Evolutionary conservation across 2,329 filamentous ascomycete genomes (phyloP), one percentile per base, ranked within the genome.

Genomic region (Paracamarosporium sp.): DNA sequence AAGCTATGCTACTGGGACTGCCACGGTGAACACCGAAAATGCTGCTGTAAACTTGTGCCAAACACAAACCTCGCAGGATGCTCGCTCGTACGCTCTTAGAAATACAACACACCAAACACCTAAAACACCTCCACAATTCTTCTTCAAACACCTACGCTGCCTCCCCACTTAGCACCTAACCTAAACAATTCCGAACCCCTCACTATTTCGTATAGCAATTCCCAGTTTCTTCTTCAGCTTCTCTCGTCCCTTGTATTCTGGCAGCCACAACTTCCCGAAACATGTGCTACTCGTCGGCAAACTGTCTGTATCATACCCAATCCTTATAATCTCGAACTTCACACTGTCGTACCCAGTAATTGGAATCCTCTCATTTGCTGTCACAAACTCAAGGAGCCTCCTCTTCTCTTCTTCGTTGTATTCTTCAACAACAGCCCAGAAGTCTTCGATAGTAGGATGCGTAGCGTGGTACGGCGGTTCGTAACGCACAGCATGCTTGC

Each of bases 201-300:
- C 88, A 7, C 90, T 88, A 76, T 97, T 95, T 78, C 94, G 87
- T 71, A 99, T 81, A 51, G 95, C 95, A 82, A 96, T 88, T n/a
- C 82, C 83, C 69, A 99, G 78, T 69, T 93, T 91, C 78, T 89
- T 83, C 73, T 83, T 83, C 71, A 99, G 73, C 33, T 90, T 86
- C 57, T 90, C 87, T 70, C 82, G 86, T 36, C 86, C 86, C 53
- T 80, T 83, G 75, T 98, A 99, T 77, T 93, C 89, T 1, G 95
- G 95, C 60, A 99, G 76, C 63, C 96, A 79, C 44, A 99, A 78
- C 46, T 91, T 93, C 1, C 94, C 92, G 78, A 97, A 98, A 76
- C 95, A 99, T 0, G 95, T 99, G 69, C 93, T 90, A 60, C 92
- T 94, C 5, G 90, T 96, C 3, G 95, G 95, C 66, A 99, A 70